Evolutionary conservation across 345 rosid species (phyloP), one percentile per base, ranked within the genome.

Genomic region (Stellera chamaejasme): DNA sequence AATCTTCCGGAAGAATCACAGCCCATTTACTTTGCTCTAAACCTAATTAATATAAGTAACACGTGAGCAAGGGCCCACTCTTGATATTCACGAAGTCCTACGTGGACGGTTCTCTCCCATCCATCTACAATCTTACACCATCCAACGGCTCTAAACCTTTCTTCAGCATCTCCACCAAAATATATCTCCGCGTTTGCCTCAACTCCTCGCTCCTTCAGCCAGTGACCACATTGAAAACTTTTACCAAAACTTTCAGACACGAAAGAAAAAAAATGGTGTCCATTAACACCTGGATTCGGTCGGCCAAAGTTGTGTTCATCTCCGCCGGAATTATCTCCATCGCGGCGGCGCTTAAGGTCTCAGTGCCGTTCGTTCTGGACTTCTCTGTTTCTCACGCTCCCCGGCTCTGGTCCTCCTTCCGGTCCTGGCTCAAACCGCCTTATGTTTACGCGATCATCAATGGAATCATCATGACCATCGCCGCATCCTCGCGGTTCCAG

Each of bases 341-440:
- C 19, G 79, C 76, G 44, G 61, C 66, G 65, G 48, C 69, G 55
- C 45, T 70, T 15, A 71, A 62, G 44, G 51, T 56, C 15, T 79
- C 55, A 0, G 65, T 74, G 58, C 86, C 87, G 2, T 48, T 62
- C 25, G 70, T 64, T 11, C 6, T 67, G 4, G 73, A 72, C 19
- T 51, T 81, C 64, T 70, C 78, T 4, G 41, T 57, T 2, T 55
- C 78, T 6, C 69, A 60, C 25, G 65, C 74, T 56, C 83, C 84
- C 2, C 45, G 48, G 3, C 2, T 76, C 2, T 76, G 78, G 82
- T 59, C 63, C 60, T 81, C 79, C 0, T 25, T 82, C 7, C 15
- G 61, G 23, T 59, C 81, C 2, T 86, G 82, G 89, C 77, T 78
- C 32, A 75, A 59, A 55, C 96, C 91, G 4, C 87, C 81, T 14